phyloP scores from a whole-genome alignment of 2,329 filamentous ascomycete genomes.

The Penicillium vulpinum region DNA sequence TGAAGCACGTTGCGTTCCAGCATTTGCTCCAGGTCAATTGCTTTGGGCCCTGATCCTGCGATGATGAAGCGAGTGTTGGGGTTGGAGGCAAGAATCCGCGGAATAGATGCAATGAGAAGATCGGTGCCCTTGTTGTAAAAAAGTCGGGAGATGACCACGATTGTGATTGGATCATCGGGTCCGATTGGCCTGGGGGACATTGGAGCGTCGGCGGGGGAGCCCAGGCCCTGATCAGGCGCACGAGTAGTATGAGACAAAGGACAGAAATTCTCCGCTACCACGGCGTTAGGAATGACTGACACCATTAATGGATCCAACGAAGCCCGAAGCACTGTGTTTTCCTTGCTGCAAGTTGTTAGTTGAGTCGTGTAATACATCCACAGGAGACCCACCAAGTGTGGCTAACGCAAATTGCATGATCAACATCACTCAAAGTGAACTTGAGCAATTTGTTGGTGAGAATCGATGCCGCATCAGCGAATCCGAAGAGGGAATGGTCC shows the following conservation, averaged over 20 bases:
- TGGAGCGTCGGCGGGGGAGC: slow-evolving; percentile 37
- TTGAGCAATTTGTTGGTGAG: slow-evolving; percentile 96
- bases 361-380: not conserved
- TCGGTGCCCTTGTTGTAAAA: slow-evolving; percentile 99
- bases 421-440: slow-evolving; percentile 92
- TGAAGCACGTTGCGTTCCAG: slow-evolving; percentile 92
- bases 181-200: slow-evolving; percentile 68
- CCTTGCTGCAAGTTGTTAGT: slow-evolving; percentile 64
- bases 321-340: slow-evolving; percentile 93
- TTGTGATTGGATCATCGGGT: slow-evolving; percentile 85
- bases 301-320: slow-evolving; percentile 96
- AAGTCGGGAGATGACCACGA: slow-evolving; percentile 93
- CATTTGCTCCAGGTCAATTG: slow-evolving; percentile 98
- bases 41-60: slow-evolving; percentile 91
- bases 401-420: slow-evolving; percentile 97
- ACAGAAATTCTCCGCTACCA: slow-evolving; percentile 93
- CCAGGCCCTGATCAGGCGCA: slow-evolving; percentile 28
- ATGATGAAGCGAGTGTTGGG: slow-evolving; percentile 97
- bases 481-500: slow-evolving; percentile 95
- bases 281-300: slow-evolving; percentile 94
- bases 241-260: slow-evolving; percentile 60
- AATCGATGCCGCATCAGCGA: slow-evolving; percentile 93
- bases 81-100: slow-evolving; percentile 83
- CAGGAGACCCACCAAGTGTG: slow-evolving; percentile 77
- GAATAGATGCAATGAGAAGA: slow-evolving; percentile 92